A percentile compares a stretch with the other conserved stretches of the same genome.
Conservation (phyloP, 805 yeast genomes). For the Schizosaccharomyces osmophilus region DNA sequence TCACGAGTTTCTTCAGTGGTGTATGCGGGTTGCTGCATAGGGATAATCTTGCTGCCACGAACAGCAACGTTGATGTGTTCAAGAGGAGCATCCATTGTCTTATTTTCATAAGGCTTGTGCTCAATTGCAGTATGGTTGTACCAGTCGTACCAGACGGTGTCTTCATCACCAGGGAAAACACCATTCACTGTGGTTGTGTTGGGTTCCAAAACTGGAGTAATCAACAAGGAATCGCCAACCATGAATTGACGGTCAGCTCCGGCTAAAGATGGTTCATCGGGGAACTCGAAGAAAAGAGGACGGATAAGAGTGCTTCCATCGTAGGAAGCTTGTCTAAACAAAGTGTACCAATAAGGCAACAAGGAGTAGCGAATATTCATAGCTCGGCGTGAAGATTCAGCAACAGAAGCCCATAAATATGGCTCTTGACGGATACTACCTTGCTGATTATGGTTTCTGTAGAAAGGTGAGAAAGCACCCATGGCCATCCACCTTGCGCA, state of each 20-base stretch:
- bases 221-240: conserved; percentile 32
- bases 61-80: conserved; percentile 34
- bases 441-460: conserved; percentile 14
- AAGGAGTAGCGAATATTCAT: conserved; percentile 21
- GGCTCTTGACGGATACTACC: conserved; percentile 14
- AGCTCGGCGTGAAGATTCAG: conserved; percentile 12
- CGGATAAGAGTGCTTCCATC: conserved; percentile 36
- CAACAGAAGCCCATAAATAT: conserved; percentile 14
- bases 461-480: conserved; percentile 16
- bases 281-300: conserved; percentile 38
- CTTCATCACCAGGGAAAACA: conserved; percentile 18
- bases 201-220: conserved; percentile 38
- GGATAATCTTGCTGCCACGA: conserved; percentile 39
- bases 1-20: conserved; percentile 37
- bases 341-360: conserved; percentile 43
- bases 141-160: conserved; percentile 4
- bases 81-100: conserved; percentile 19
- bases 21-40: conserved; percentile 28
- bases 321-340: conserved; percentile 28
- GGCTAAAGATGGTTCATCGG: conserved; percentile 17
- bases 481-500: conserved; percentile 16
- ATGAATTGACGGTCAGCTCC: conserved; percentile 48
- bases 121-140: conserved; percentile 12
- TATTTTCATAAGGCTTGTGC: conserved; percentile 13
- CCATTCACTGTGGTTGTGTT: conserved; percentile 16